Conservation (phyloP, 2,329 filamentous ascomycete species). For the Claviceps sp. region DNA sequence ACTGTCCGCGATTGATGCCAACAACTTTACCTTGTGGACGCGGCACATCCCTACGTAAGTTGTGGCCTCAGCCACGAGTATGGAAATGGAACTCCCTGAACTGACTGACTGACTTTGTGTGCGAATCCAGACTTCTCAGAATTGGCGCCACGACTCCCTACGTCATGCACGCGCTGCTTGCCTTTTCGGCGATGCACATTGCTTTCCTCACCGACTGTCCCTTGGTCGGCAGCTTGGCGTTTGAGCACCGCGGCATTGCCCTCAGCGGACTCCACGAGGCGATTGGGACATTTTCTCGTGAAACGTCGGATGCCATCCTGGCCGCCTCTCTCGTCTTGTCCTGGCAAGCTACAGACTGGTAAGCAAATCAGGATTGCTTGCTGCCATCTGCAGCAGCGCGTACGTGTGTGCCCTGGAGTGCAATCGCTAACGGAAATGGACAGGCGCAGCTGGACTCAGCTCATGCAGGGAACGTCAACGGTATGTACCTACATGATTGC, state of each 20-base stretch:
- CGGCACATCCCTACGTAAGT: conserved; percentile 83
- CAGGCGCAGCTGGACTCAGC: conserved; percentile 83
- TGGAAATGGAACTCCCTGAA: background rate
- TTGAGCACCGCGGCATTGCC: conserved; percentile 75
- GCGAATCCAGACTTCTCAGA: conserved; percentile 35
- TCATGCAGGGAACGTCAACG: conserved; percentile 83
- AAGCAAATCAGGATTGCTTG: conserved; percentile 24
- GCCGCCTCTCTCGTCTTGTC: conserved; percentile 84
- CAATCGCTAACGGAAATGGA: conserved; percentile 17
- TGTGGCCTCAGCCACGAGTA: background rate
- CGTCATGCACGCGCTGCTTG: conserved; percentile 87
- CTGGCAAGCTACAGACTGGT: conserved; percentile 96
- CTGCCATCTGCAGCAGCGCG: conserved; percentile 1
- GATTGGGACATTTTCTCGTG: conserved; percentile 69
- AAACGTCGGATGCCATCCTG: conserved; percentile 81
- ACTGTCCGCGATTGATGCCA: conserved; percentile 61
- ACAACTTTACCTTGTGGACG: conserved; percentile 84
- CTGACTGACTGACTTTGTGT: too few relatives aligned
- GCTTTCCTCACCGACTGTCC: conserved; percentile 78
- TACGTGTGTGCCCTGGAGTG: background rate
- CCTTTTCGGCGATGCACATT: conserved; percentile 89
- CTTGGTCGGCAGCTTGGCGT: conserved; percentile 76
- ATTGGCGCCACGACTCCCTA: conserved; percentile 72
- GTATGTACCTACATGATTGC: conserved; percentile 36
- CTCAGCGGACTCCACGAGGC: conserved; percentile 80